Conservation (phyloP, 352 stramenopile species). For the Pythium scleroteichum region DNA sequence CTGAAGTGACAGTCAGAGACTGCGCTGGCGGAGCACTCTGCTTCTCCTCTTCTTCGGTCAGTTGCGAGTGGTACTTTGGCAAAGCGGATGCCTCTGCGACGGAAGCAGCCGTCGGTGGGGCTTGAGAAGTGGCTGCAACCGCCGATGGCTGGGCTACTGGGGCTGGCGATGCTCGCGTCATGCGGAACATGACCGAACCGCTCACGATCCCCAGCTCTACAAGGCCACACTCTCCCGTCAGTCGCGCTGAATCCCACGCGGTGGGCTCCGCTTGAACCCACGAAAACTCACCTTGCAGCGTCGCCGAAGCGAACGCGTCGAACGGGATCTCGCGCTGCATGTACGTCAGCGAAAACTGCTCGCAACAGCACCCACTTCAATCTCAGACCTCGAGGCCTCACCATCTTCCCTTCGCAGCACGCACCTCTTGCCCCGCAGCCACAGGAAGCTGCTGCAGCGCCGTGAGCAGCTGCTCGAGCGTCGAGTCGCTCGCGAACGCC, state of each 20-base stretch:
- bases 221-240: conserved; percentile 2
- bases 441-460: conserved; percentile 55
- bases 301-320: conserved; percentile 55
- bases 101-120: conserved; percentile 11
- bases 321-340: conserved; percentile 69
- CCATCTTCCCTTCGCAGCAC: conserved; percentile 1
- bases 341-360: conserved; percentile 80
- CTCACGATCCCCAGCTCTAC: conserved; percentile 76
- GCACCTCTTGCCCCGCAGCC: conserved; percentile 34
- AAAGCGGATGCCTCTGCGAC: not conserved
- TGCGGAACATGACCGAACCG: conserved; percentile 85
- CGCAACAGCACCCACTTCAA: not conserved
- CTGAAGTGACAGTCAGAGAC: not conserved
- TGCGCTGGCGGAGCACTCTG: not conserved
- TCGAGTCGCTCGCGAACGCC: conserved; percentile 53
- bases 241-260: too few species aligned
- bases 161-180: conserved; percentile 22
- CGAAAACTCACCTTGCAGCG: conserved; percentile 51
- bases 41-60: conserved; percentile 24
- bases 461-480: conserved; percentile 58
- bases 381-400: not conserved
- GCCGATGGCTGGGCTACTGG: not conserved
- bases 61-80: conserved; percentile 18
- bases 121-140: not conserved
- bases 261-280: not conserved